These are phyloP conservation scores for Colletotrichum destructivum DNA, from an alignment of 2,329 filamentous ascomycete species.

Conservation along the genomic window DNA sequence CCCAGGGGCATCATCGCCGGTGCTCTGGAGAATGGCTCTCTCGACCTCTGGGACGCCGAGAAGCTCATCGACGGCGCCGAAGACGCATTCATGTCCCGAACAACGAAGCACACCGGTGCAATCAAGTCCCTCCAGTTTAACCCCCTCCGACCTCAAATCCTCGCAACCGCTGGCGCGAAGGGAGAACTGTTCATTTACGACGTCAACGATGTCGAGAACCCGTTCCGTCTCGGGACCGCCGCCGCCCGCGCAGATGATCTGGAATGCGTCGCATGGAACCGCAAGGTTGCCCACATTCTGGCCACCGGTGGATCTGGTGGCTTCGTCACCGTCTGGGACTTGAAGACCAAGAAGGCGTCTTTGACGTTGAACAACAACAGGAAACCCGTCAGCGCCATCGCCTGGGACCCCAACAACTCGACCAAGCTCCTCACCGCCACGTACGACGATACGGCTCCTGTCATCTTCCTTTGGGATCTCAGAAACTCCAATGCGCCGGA, in stretches of 20 bases:
- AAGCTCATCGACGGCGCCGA: conserved; percentile 71
- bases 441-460: conserved; percentile 87
- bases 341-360: conserved; percentile 98
- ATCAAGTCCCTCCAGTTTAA: conserved; percentile 99
- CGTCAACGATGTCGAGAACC: conserved; percentile 88
- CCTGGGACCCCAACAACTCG: conserved; percentile 96
- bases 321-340: conserved; percentile 98
- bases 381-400: conserved; percentile 94
- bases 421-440: conserved; percentile 96
- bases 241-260: conserved; percentile 94
- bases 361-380: conserved; percentile 95
- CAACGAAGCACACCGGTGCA: conserved; percentile 90
- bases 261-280: conserved; percentile 98
- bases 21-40: conserved; percentile 92
- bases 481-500: conserved; percentile 97
- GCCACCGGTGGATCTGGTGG: conserved; percentile 94
- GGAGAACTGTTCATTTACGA: conserved; percentile 98
- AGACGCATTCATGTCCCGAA: conserved; percentile 88
- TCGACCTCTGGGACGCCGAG: conserved; percentile 94
- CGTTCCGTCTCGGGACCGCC: conserved; percentile 89
- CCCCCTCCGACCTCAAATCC: conserved; percentile 88
- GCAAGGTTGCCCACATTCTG: conserved; percentile 95
- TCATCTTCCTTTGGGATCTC: conserved; percentile 94
- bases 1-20: conserved; percentile 93
- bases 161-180: conserved; percentile 93